Percentiles rank a stretch among this genome's conserved stretches.
phyloP scores from a whole-genome alignment of 78 protist species.

The Cyanophora paradoxa region DNA sequence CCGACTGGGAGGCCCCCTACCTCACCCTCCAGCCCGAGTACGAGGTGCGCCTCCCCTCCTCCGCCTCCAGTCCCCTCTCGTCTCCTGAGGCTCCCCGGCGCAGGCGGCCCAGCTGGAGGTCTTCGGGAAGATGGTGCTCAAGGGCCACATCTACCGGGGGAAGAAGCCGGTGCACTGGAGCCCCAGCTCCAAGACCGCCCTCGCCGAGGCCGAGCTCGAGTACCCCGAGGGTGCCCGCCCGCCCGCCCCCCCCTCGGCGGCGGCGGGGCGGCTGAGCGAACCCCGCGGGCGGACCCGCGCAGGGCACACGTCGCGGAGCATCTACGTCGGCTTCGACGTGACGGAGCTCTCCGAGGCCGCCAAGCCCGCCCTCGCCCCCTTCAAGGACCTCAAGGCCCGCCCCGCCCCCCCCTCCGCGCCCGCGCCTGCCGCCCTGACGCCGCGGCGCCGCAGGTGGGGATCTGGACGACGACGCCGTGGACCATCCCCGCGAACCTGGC shows the following conservation, averaged over 20 bases:
- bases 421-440: not conserved
- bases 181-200: constrained; percentile 79
- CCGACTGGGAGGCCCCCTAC: constrained; percentile 30
- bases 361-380: not conserved
- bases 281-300: too few species aligned
- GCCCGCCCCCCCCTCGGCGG: too few species aligned
- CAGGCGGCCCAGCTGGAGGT: constrained; percentile 58
- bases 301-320: constrained; percentile 8
- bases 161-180: constrained; percentile 89
- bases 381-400: not conserved
- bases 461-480: constrained; percentile 97
- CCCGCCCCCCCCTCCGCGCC: not conserved
- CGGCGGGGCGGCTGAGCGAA: too few species aligned
- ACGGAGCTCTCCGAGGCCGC: not conserved
- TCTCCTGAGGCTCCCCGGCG: too few species aligned
- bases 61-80: not conserved
- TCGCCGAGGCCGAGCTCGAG: constrained; percentile 93
- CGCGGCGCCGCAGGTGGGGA: constrained; percentile 31
- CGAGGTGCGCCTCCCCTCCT: constrained; percentile 52
- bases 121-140: constrained; percentile 50
- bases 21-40: constrained; percentile 50
- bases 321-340: constrained; percentile 10
- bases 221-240: too few species aligned
- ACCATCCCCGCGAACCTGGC: constrained; percentile 83
- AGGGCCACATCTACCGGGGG: constrained; percentile 74